Percentiles rank a stretch among this genome's conserved stretches.
These are phyloP conservation scores for Apophysomyces elegans DNA, from an alignment of 371 early-diverging fungal genomes.

Conservation along the genomic window DNA sequence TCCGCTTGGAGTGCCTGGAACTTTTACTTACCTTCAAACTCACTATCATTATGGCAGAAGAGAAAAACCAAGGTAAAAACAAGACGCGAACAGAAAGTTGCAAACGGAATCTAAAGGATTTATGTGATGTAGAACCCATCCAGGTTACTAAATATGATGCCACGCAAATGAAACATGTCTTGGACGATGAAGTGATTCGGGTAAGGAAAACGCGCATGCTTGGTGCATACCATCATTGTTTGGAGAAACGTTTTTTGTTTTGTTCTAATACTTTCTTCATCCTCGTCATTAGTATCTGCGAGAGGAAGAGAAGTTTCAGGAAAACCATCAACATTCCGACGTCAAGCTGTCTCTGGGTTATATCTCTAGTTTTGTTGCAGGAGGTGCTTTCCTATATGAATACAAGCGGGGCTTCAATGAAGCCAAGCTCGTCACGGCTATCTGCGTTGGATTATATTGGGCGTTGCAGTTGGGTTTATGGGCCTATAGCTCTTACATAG, in stretches of 20 bases:
- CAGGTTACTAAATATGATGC: slow-evolving; percentile 43
- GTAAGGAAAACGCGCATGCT: slow-evolving; percentile 23
- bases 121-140: slow-evolving; percentile 25
- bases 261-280: neutral
- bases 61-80: too few relatives aligned
- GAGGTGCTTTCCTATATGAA: slow-evolving; percentile 40
- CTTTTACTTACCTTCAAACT: too few relatives aligned
- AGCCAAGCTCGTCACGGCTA: slow-evolving; percentile 29
- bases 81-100: too few relatives aligned
- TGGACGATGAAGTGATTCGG: slow-evolving; percentile 47
- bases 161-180: slow-evolving; percentile 44
- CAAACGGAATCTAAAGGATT: too few relatives aligned
- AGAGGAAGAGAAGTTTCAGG: slow-evolving; percentile 24
- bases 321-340: slow-evolving; percentile 44
- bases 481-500: slow-evolving; percentile 33
- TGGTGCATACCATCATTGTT: neutral
- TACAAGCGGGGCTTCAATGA: slow-evolving; percentile 43
- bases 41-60: too few relatives aligned
- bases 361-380: slow-evolving; percentile 44
- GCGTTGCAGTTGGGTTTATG: slow-evolving; percentile 28
- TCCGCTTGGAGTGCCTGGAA: too few relatives aligned
- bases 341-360: slow-evolving; percentile 48
- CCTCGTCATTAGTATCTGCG: slow-evolving; percentile 23
- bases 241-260: neutral
- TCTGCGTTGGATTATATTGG: slow-evolving; percentile 42